Percentiles rank a stretch among this genome's conserved stretches.
phyloP scores from a whole-genome alignment of 2,329 filamentous ascomycete genomes.

The Acrodontium crateriforme region DNA sequence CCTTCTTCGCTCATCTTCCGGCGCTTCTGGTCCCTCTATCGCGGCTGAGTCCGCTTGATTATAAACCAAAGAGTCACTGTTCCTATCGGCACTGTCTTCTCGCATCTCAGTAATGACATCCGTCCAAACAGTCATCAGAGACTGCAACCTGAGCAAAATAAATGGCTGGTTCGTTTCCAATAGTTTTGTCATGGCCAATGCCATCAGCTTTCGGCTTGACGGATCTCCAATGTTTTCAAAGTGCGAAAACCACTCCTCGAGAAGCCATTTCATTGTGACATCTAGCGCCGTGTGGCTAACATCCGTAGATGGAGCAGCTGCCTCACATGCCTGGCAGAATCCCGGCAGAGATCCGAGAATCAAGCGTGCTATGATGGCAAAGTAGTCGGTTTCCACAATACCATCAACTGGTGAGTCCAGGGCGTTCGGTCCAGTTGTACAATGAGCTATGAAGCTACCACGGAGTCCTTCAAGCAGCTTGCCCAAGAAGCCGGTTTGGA shows the following conservation, averaged over 20 bases:
- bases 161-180: slow-evolving; percentile 47
- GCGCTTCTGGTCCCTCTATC: slow-evolving; percentile 15
- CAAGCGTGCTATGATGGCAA: slow-evolving; percentile 67
- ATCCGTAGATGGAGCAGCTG: slow-evolving; percentile 7
- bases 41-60: slow-evolving; percentile 5
- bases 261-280: slow-evolving; percentile 31
- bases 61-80: slow-evolving; percentile 5
- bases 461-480: slow-evolving; percentile 35
- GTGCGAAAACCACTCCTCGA: slow-evolving; percentile 52
- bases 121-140: slow-evolving; percentile 64
- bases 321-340: slow-evolving; percentile 44
- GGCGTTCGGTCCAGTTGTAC: slow-evolving; percentile 68
- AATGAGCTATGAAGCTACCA: slow-evolving; percentile 49
- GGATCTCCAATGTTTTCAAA: slow-evolving; percentile 54
- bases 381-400: slow-evolving; percentile 71
- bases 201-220: slow-evolving; percentile 55
- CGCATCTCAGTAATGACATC: slow-evolving; percentile 52
- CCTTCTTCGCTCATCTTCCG: slow-evolving; percentile 33
- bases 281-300: slow-evolving; percentile 15
- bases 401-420: slow-evolving; percentile 56
- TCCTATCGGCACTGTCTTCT: slow-evolving; percentile 25
- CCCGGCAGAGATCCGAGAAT: slow-evolving; percentile 56
- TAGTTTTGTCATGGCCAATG: slow-evolving; percentile 58
- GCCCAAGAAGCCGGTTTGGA: slow-evolving; percentile 44
- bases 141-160: slow-evolving; percentile 42